A percentile compares a stretch with the other conserved stretches of the same genome.
Evolutionary conservation across 768 basidiomycete species (phyloP).

Genomic region (Boletus pseudopeckii): DNA sequence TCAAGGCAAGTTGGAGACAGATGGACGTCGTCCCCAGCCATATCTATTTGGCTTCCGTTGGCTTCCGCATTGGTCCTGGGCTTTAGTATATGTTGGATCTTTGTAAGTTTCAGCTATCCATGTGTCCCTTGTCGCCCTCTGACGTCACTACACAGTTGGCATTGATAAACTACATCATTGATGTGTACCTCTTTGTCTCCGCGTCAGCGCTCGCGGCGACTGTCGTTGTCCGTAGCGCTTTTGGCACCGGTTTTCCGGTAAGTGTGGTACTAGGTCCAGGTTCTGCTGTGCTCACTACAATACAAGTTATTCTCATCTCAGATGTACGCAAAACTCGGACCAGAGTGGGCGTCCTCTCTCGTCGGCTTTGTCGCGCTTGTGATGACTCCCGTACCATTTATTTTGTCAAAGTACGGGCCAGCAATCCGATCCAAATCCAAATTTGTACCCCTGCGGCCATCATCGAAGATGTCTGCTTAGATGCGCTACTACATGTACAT

Average conservation of each 20-base stretch:
- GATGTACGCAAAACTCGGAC: conserved; percentile 49
- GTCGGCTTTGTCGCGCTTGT: conserved; percentile 49
- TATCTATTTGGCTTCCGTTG: conserved; percentile 54
- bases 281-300: conserved; percentile 1
- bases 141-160: conserved; percentile 37
- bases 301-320: conserved; percentile 47
- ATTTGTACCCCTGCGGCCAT: conserved; percentile 34
- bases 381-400: conserved; percentile 52
- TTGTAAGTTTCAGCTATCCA: conserved; percentile 37
- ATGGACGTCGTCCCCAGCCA: conserved; percentile 55
- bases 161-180: conserved; percentile 59
- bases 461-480: conserved; percentile 11
- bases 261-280: neutral
- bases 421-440: conserved; percentile 41
- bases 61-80: conserved; percentile 47
- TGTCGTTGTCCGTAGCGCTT: conserved; percentile 51
- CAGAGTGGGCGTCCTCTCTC: conserved; percentile 58
- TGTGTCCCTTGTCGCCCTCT: neutral
- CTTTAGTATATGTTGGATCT: conserved; percentile 52
- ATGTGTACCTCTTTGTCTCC: conserved; percentile 52
- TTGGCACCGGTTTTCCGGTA: conserved; percentile 49
- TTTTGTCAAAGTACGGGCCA: conserved; percentile 45
- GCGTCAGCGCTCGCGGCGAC: conserved; percentile 56
- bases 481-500: neutral
- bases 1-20: conserved; percentile 26